Base-by-base conservation (phyloP, 495 filamentous ascomycete genomes). In the Penicillium mononematosum region DNA sequence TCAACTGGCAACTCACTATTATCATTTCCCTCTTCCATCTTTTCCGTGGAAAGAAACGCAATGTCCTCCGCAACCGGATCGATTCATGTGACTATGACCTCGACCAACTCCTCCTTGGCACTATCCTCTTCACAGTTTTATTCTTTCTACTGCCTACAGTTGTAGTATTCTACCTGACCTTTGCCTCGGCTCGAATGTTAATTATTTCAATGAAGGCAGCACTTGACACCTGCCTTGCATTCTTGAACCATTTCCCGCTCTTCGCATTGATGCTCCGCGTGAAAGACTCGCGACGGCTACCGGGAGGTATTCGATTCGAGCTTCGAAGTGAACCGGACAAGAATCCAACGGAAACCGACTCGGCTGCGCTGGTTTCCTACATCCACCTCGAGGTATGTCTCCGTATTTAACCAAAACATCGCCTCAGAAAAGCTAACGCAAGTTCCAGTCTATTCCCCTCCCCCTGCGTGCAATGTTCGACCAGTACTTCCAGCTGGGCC, bases 61-160 rank as follows among this genome's bases (percentile, higher is more conserved):
- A 99, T 58, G 91, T 99, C 8, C 83, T 99, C 12, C 86, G 94
- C 60, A 97, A 97, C 63, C 91, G 94, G 68, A 97, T 98, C 60
- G 94, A 99, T 68, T 93, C 91, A 38, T 99, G 95, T 78, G 94
- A 99, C 72, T 99, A 99, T 71, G 94, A 96, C 69, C 87, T 99
- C 17, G 94, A 99, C 67, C 95, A 99, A 71, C 85, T 99, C 4
- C 85, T 99, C 7, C 85, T 99, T 14, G 94, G 94, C 32, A 98
- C 94, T 2, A 98, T 98, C 22, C 80, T 99, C 9, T 99, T 99
- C 62, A 97, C 95, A 2, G 81, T 98, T 12, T 82, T 98, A 1
- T 96, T 95, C 77, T 99, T 98, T 69, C 80, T 99, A 20, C 79
- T 98, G 1, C 95, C 94, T 0, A 99, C 94, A 3, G 89, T 99